Evolutionary conservation across 2,329 filamentous ascomycete genomes (phyloP).

Genomic region (Colletotrichum orchidophilum): DNA sequence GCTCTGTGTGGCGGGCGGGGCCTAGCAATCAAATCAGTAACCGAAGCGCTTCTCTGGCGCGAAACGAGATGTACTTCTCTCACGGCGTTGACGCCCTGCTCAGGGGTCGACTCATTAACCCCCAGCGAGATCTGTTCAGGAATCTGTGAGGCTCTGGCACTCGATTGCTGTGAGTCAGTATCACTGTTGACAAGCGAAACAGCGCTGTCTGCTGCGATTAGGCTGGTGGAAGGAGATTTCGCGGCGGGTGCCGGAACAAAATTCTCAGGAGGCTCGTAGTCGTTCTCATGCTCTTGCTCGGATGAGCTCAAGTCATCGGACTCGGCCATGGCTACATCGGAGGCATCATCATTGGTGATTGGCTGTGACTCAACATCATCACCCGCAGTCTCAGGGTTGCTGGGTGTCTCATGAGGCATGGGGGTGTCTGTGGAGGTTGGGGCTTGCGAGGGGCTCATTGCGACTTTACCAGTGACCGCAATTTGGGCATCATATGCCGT

Average conservation of each 20-base stretch:
- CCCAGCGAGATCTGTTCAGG: slow-evolving; percentile 34
- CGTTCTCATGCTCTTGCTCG: slow-evolving; percentile 47
- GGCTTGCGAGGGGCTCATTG: not conserved
- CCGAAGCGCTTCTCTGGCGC: slow-evolving; percentile 26
- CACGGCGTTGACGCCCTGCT: slow-evolving; percentile 40
- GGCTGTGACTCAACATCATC: slow-evolving; percentile 13
- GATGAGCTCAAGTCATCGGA: slow-evolving; percentile 23
- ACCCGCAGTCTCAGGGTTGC: not conserved
- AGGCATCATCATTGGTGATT: slow-evolving; percentile 16
- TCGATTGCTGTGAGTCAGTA: slow-evolving; percentile 38
- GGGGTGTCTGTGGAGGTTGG: slow-evolving; percentile 2
- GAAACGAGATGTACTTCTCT: slow-evolving; percentile 56
- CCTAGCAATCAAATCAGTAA: slow-evolving; percentile 36
- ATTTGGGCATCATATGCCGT: not conserved
- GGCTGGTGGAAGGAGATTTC: slow-evolving; percentile 59
- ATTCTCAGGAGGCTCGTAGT: slow-evolving; percentile 64
- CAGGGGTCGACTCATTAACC: slow-evolving; percentile 35
- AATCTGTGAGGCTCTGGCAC: slow-evolving; percentile 35
- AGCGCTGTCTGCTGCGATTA: slow-evolving; percentile 35
- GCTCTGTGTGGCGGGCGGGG: slow-evolving; percentile 27
- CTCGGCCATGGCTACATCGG: slow-evolving; percentile 34
- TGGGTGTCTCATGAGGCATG: not conserved
- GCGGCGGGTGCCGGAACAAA: slow-evolving; percentile 57
- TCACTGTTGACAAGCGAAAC: slow-evolving; percentile 40
- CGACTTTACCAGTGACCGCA: slow-evolving; percentile 26